Evolutionary conservation across 495 filamentous ascomycete genomes (phyloP), one percentile per base, ranked within the genome.

Genomic region (Parathielavia hyrcaniae): DNA sequence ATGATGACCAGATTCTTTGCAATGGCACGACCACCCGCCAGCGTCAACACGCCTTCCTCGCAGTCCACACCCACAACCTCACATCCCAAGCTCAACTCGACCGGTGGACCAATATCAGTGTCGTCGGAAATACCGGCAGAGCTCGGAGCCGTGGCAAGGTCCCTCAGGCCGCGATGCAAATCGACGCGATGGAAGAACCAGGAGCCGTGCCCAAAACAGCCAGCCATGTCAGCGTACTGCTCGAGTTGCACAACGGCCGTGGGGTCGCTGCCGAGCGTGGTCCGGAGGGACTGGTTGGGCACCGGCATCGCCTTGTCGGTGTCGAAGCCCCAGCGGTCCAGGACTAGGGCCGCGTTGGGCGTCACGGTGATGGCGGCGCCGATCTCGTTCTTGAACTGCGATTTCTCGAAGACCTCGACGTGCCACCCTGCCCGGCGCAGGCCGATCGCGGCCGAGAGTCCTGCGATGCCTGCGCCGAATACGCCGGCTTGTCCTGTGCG

Each of bases 341-440:
- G 67, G 30, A 80, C 73, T 20, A 67, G 65, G 20, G 70, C 70
- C 4, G 75, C 79, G 57, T 83, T 82, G 1, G 79, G 79, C 0
- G 73, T 70, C 6, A 78, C 51, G n/a, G 73, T 68, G 50, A 83
- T 78, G 19, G 79, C 80, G 2, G 81, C 81, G 2, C 81, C 81
- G 8, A 79, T 71, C 60, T 83, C 80, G 39, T 71, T 79, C n/a
- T 74, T 65, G 63, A 83, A 79, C 5, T 20, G 59, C 1, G 75
- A 79, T 22, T 75, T 79, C 59, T 84, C 81, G 50, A 76, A 70
- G 26, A 84, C 75, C 55, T 76, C 39, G 19, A 83, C 78, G 53
- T 71, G 54, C 59, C 79, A 76, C 5, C 80, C 81, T 5, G 71
- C 69, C 1, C 69, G 72, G 20, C 78, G 72, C 30, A 81, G 64